Evolutionary conservation across 2,329 filamentous ascomycete genomes (phyloP).

Genomic region (Fusarium subtropicale): DNA sequence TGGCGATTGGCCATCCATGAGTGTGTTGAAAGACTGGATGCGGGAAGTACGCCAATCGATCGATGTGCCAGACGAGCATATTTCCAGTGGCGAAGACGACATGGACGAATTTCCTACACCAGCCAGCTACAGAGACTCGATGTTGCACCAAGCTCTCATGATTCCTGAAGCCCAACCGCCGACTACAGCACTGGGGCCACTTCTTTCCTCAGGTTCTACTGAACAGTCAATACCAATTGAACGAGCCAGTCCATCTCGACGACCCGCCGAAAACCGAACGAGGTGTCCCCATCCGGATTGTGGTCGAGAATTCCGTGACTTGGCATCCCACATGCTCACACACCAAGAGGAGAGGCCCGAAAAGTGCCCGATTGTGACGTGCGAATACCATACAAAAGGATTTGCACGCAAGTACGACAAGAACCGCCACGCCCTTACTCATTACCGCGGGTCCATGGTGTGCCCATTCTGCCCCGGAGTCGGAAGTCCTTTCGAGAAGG

Average conservation of each 20-base stretch:
- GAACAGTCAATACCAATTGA: constrained; percentile 45
- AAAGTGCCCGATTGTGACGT: constrained; percentile 93
- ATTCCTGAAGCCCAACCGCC: constrained; percentile 31
- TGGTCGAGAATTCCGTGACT: constrained; percentile 70
- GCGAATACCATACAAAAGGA: constrained; percentile 93
- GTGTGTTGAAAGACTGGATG: constrained; percentile 70
- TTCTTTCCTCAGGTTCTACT: constrained; percentile 34
- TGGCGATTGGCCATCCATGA: constrained; percentile 70
- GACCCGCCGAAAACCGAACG: constrained; percentile 57
- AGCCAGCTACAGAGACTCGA: constrained; percentile 27
- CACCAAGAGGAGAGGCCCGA: constrained; percentile 94
- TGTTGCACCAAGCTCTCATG: constrained; percentile 26
- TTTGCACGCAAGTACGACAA: constrained; percentile 99
- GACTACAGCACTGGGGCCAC: constrained; percentile 23
- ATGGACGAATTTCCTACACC: constrained; percentile 54
- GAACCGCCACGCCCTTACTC: constrained; percentile 93
- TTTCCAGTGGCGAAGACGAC: constrained; percentile 64
- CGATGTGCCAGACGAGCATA: constrained; percentile 59
- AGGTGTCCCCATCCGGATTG: constrained; percentile 69
- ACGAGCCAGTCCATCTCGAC: constrained; percentile 48
- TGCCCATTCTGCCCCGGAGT: constrained; percentile 95
- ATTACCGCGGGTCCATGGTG: constrained; percentile 98
- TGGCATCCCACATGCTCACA: constrained; percentile 93
- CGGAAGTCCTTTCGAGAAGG: constrained; percentile 89
- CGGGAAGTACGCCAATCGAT: constrained; percentile 66